Conservation (phyloP, 2,329 filamentous ascomycete species). For the Pseudogymnoascus sp. region DNA sequence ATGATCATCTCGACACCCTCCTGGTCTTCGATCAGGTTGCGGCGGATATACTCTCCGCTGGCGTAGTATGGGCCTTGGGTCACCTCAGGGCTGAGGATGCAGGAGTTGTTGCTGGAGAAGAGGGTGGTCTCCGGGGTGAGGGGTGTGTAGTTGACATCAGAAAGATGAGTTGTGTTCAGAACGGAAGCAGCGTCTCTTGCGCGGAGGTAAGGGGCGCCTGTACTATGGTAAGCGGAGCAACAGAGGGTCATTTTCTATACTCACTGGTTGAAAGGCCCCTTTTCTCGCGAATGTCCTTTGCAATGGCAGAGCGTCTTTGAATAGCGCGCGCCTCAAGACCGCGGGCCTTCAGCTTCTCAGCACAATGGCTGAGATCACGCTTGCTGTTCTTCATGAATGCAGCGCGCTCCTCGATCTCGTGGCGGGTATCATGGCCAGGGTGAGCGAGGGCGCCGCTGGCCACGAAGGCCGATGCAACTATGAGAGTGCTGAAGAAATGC, state of each 20-base stretch:
- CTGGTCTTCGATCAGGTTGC: slow-evolving; percentile 40
- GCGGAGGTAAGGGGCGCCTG: slow-evolving; percentile 1
- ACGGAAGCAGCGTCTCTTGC: slow-evolving; percentile 16
- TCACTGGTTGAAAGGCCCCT: slow-evolving; percentile 18
- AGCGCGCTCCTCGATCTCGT: slow-evolving; percentile 29
- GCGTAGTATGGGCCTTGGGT: slow-evolving; percentile 49
- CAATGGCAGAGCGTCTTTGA: slow-evolving; percentile 28
- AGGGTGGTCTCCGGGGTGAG: slow-evolving; percentile 30
- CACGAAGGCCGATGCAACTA: not conserved
- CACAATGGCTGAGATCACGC: slow-evolving; percentile 31
- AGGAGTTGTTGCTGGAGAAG: slow-evolving; percentile 37
- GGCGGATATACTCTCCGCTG: slow-evolving; percentile 41
- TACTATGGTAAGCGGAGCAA: not conserved
- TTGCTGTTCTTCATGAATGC: slow-evolving; percentile 29
- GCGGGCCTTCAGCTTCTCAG: slow-evolving; percentile 31
- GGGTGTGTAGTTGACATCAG: slow-evolving; percentile 24
- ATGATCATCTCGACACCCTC: slow-evolving; percentile 40
- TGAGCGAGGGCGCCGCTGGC: slow-evolving; percentile 26
- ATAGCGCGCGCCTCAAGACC: slow-evolving; percentile 29
- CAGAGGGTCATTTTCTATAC: not conserved
- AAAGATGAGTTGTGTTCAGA: slow-evolving; percentile 16
- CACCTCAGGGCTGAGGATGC: slow-evolving; percentile 42
- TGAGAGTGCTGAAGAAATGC: slow-evolving; percentile 1
- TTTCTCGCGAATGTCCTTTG: slow-evolving; percentile 29
- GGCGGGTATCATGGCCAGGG: slow-evolving; percentile 30